Evolutionary conservation across 2,329 filamentous ascomycete genomes (phyloP), one percentile per base, ranked within the genome.

Genomic region (Cordyceps javanica): DNA sequence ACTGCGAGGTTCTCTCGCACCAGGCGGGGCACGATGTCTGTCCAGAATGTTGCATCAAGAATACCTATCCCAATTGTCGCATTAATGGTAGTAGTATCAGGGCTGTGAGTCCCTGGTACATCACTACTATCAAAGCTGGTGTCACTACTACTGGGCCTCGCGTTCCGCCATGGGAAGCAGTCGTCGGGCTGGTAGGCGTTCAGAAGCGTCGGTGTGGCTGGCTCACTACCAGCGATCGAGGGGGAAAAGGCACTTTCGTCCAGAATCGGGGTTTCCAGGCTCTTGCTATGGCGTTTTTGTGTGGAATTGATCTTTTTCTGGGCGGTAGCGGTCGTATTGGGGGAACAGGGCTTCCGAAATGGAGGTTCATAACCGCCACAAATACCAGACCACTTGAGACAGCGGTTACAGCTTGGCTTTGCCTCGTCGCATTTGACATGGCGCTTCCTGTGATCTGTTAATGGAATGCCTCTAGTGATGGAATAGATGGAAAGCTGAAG

Each of bases 371-470:
- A 72, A 7, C 70, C 70, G 16, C 68, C 64, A 50, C 70, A 72
- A 44, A 64, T 65, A 9, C 70, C 70, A n/a, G 65, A 66, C 69
- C 68, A 71, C 48, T 71, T 72, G 41, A 72, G 59, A 57, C 70
- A 72, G 50, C 70, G 64, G 36, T 66, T 64, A 60, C 70, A 72
- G 14, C 63, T 65, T 6, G 70, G 70, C 58, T 70, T 71, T 7
- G 65, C 63, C 55, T 72, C 70, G 57, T 72, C 70, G 60, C 69
- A 72, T 55, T 72, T 72, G 32, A 72, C 67, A 49, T 72, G 70
- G 14, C 69, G 65, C 54, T 64, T 66, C 59, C 69, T 72, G 48
- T 48, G 16, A 5, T 25, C 9, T 23, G 19, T 36, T 32, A 38
- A 8, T 32, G n/a, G n/a, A n/a, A n/a, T n/a, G n/a, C n/a, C n/a